These are phyloP conservation scores for Sporothrix mexicana DNA, from an alignment of 2,329 filamentous ascomycete genomes.

Conservation along the genomic window DNA sequence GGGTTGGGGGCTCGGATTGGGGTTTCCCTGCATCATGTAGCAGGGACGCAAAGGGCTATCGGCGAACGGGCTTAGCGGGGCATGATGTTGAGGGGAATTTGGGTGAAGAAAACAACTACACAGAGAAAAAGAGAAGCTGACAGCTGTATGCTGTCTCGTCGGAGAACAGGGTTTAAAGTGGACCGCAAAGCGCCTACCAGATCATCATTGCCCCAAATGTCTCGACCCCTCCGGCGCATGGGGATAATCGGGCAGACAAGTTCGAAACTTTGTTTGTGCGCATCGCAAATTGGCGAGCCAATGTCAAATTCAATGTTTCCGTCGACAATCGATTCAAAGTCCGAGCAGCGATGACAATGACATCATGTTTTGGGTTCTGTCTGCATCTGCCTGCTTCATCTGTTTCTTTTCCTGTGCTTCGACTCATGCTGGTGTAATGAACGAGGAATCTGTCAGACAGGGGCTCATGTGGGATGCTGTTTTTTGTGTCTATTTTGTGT, in stretches of 20 bases:
- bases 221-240: neutral
- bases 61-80: constrained; percentile 5
- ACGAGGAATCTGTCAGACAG: neutral
- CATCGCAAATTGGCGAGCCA: too few species aligned
- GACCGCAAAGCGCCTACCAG: neutral
- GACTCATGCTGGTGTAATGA: neutral
- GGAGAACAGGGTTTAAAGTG: constrained; percentile 3
- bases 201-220: neutral
- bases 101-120: too few species aligned
- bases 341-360: neutral
- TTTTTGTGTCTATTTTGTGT: too few species aligned
- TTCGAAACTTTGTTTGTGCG: neutral
- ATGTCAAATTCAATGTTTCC: too few species aligned
- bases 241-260: constrained; percentile 7
- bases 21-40: neutral
- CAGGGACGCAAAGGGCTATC: neutral
- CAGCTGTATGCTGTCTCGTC: neutral
- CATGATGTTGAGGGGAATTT: neutral
- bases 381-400: too few species aligned
- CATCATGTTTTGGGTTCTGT: neutral
- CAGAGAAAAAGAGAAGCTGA: neutral
- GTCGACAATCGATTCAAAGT: neutral
- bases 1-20: neutral
- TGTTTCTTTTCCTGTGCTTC: neutral
- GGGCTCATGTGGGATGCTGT: neutral